These are phyloP conservation scores for Nectriaceae sp. DNA, from an alignment of 2,329 filamentous ascomycete genomes.

Conservation along the genomic window DNA sequence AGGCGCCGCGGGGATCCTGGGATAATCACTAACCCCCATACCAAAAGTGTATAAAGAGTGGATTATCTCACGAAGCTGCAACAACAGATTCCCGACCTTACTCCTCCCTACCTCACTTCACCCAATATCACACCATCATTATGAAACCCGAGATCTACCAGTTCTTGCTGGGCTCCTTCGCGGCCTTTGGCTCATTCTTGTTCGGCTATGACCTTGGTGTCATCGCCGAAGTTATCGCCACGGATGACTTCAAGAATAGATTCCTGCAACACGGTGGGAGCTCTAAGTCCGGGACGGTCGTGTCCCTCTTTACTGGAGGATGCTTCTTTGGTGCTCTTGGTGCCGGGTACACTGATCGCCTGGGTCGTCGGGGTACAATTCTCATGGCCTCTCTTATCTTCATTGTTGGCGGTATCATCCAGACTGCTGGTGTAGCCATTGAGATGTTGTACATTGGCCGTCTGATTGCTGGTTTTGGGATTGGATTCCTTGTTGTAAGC, in stretches of 20 bases:
- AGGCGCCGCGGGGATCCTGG: too few relatives aligned
- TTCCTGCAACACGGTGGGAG: too few relatives aligned
- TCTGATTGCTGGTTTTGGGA: slow-evolving; percentile 7
- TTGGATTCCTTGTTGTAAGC: too few relatives aligned
- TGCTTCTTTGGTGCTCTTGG: slow-evolving; percentile 47
- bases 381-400: slow-evolving; percentile 29
- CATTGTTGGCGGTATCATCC: slow-evolving; percentile 12
- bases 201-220: neutral
- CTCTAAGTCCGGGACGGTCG: too few relatives aligned
- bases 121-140: too few relatives aligned
- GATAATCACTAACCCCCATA: too few relatives aligned
- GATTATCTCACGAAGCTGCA: too few relatives aligned
- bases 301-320: slow-evolving; percentile 44
- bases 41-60: too few relatives aligned
- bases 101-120: too few relatives aligned
- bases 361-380: slow-evolving; percentile 28
- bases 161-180: neutral
- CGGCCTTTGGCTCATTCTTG: neutral
- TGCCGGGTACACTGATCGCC: slow-evolving; percentile 32
- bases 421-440: slow-evolving; percentile 9
- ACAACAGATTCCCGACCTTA: too few relatives aligned
- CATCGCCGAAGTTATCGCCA: neutral
- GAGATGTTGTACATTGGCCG: slow-evolving; percentile 9
- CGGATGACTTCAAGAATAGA: too few relatives aligned
- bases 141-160: neutral